A percentile compares a stretch with the other conserved stretches of the same genome.
These are phyloP conservation scores for Haematococcus sp. DNA, from an alignment of 139 green algal species.

Conservation along the genomic window DNA sequence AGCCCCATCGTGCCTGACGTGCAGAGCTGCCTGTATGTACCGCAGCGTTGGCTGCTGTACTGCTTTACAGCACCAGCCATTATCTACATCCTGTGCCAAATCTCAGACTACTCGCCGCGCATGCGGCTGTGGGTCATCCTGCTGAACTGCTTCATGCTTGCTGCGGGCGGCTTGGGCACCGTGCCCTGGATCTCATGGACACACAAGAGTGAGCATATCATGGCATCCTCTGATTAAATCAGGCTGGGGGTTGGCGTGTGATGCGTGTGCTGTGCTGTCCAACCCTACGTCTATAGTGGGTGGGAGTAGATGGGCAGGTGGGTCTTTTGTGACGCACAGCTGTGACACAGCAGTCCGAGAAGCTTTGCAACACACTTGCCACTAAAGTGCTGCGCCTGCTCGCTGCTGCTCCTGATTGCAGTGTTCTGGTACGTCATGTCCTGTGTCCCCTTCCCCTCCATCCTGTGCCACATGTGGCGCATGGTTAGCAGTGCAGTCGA, in stretches of 20 bases:
- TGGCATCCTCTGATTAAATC: too few relatives aligned
- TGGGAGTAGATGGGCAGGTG: too few relatives aligned
- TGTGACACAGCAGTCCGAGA: too few relatives aligned
- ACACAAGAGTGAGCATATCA: conserved; percentile 33
- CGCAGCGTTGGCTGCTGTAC: conserved; percentile 42
- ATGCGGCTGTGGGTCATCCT: conserved; percentile 36
- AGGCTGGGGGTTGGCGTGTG: too few relatives aligned
- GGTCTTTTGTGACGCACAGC: too few relatives aligned
- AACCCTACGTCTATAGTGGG: too few relatives aligned
- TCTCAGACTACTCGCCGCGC: conserved; percentile 31
- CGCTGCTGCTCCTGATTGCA: conserved; percentile 6
- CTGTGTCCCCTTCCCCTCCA: conserved; percentile 36
- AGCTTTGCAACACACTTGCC: too few relatives aligned
- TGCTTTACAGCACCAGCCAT: conserved; percentile 39
- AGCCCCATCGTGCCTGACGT: conserved; percentile 31
- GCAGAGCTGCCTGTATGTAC: conserved; percentile 37
- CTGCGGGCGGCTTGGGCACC: conserved; percentile 29
- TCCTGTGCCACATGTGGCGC: conserved; percentile 36
- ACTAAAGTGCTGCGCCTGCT: too few relatives aligned
- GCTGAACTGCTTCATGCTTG: conserved; percentile 39
- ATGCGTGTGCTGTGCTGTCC: too few relatives aligned
- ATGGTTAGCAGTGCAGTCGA: conserved; percentile 32
- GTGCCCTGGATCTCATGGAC: conserved; percentile 39
- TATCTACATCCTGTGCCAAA: conserved; percentile 38
- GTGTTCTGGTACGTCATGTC: conserved; percentile 44